Evolutionary conservation across 148 eudicot species (phyloP).

Genomic region (Vaccinium corymbosum): DNA sequence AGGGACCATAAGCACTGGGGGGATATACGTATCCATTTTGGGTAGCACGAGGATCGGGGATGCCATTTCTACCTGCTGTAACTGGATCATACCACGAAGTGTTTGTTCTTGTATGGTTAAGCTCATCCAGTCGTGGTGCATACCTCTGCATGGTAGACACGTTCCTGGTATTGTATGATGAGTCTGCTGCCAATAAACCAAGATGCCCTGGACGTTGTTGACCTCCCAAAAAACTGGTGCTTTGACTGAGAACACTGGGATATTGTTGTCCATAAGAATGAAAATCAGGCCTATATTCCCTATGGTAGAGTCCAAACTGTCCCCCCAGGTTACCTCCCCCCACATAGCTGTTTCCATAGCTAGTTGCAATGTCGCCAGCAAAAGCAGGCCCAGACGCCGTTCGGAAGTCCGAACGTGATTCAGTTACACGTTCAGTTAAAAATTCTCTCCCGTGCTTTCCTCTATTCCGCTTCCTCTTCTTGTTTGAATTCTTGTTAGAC

Average conservation of each 20-base stretch:
- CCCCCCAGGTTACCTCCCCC: slow-evolving; percentile 1
- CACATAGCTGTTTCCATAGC: slow-evolving; percentile 12
- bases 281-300: slow-evolving; percentile 12
- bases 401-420: slow-evolving; percentile 13
- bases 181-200: slow-evolving; percentile 12
- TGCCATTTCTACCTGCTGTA: slow-evolving; percentile 13
- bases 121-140: slow-evolving; percentile 38
- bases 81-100: slow-evolving; percentile 7
- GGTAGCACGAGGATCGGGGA: slow-evolving; percentile 20
- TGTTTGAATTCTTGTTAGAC: slow-evolving; percentile 22
- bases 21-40: slow-evolving; percentile 21
- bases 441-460: slow-evolving; percentile 9
- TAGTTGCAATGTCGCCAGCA: not conserved
- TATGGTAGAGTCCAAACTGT: slow-evolving; percentile 13
- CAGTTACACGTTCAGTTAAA: not conserved
- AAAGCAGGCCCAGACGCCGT: slow-evolving; percentile 18
- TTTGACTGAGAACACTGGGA: slow-evolving; percentile 11
- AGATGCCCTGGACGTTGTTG: slow-evolving; percentile 20
- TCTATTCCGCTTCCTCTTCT: slow-evolving; percentile 27
- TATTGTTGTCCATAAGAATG: slow-evolving; percentile 20
- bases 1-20: slow-evolving; percentile 20
- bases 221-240: slow-evolving; percentile 18
- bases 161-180: slow-evolving; percentile 3
- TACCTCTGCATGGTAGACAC: slow-evolving; percentile 42
- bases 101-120: slow-evolving; percentile 23